Conservation (phyloP, 2,329 filamentous ascomycete genomes). For the Penicillium sp. region DNA sequence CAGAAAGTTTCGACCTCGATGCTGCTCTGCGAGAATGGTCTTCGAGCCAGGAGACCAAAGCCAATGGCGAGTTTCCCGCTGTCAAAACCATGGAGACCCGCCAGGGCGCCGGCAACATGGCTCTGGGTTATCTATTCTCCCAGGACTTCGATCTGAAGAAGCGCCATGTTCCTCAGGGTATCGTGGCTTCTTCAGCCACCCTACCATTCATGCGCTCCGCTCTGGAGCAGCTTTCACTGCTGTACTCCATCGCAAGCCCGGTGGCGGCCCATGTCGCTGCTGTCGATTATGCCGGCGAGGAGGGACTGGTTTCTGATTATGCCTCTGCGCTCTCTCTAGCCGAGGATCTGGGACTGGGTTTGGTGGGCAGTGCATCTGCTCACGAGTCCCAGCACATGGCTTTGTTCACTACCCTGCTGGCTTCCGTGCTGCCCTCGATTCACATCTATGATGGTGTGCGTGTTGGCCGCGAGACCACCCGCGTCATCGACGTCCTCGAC, state of each 20-base stretch:
- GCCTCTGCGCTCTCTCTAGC: constrained; percentile 72
- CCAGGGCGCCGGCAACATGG: constrained; percentile 82
- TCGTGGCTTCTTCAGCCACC: constrained; percentile 81
- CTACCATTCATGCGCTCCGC: constrained; percentile 76
- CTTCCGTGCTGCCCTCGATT: constrained; percentile 73
- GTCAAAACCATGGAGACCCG: constrained; percentile 82
- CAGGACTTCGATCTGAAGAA: constrained; percentile 92
- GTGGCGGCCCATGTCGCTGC: constrained; percentile 91
- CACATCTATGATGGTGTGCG: constrained; percentile 87
- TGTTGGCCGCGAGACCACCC: constrained; percentile 75
- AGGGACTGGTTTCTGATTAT: constrained; percentile 84
- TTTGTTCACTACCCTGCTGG: constrained; percentile 77
- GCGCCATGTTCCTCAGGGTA: constrained; percentile 84
- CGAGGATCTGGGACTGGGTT: constrained; percentile 83
- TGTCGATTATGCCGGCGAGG: constrained; percentile 71
- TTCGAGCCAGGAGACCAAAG: constrained; percentile 67
- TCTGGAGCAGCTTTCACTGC: constrained; percentile 84
- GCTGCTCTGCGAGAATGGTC: constrained; percentile 77
- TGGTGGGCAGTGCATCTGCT: constrained; percentile 79
- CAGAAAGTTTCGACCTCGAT: constrained; percentile 89
- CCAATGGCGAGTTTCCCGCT: constrained; percentile 73
- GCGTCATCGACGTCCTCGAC: constrained; percentile 77
- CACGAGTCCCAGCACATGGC: constrained; percentile 96
- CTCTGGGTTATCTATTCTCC: constrained; percentile 95
- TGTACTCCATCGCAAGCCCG: constrained; percentile 89